Percentiles rank a stretch among this genome's conserved stretches.
Conservation (phyloP, 2,329 filamentous ascomycete genomes). For the Sordariomycetes sp. region DNA sequence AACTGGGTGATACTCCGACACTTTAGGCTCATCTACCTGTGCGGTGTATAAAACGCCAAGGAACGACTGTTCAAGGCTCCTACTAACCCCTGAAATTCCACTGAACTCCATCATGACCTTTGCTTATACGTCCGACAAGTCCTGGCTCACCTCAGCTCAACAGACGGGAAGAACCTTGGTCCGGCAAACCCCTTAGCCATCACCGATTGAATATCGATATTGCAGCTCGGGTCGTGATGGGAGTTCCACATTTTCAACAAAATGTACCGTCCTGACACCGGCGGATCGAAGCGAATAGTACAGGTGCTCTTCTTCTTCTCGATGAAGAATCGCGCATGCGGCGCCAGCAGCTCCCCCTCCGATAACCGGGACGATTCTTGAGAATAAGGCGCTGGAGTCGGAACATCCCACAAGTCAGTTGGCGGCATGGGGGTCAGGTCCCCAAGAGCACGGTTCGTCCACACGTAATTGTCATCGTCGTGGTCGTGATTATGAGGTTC, state of each 20-base stretch:
- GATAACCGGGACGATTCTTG: too few relatives aligned
- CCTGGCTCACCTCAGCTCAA: constrained; percentile 42
- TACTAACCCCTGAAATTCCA: too few relatives aligned
- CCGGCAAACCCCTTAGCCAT: constrained; percentile 78
- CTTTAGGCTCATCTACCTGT: too few relatives aligned
- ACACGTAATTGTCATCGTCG: too few relatives aligned
- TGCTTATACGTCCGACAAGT: not conserved
- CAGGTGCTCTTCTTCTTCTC: constrained; percentile 75
- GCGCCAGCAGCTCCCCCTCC: constrained; percentile 54
- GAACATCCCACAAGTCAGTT: too few relatives aligned
- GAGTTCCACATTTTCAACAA: constrained; percentile 87
- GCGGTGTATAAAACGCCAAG: too few relatives aligned
- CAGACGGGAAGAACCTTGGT: constrained; percentile 70
- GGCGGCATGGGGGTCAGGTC: too few relatives aligned
- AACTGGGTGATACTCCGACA: too few relatives aligned
- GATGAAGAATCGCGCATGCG: constrained; percentile 77
- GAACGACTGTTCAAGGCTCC: too few relatives aligned
- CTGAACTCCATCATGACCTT: too few relatives aligned
- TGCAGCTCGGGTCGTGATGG: constrained; percentile 50
- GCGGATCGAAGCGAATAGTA: constrained; percentile 76
- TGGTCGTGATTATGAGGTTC: not conserved
- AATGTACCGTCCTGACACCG: constrained; percentile 73
- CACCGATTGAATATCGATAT: constrained; percentile 86
- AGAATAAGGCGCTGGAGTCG: too few relatives aligned
- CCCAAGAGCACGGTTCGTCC: too few relatives aligned